Conservation (phyloP, 2,329 filamentous ascomycete genomes). For the Stachybotrys chlorohalonatus region DNA sequence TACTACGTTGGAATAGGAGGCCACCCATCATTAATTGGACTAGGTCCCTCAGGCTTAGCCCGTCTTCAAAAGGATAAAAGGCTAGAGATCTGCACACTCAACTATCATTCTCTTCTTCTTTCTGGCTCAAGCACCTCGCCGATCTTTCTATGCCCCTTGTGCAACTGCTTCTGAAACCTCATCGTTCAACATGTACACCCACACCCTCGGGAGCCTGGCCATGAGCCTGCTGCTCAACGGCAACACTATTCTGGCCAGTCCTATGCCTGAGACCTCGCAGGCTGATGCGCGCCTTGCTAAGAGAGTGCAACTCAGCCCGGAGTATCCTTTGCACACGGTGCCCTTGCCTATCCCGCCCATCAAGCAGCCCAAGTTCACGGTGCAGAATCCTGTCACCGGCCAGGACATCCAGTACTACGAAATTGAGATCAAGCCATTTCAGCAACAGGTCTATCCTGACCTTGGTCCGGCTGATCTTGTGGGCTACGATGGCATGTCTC, state of each 20-base stretch:
- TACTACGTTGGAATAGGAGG: too few species aligned
- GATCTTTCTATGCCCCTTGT: background rate
- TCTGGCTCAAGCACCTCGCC: background rate
- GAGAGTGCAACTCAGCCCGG: background rate
- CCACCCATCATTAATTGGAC: background rate
- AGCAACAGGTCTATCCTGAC: constrained; percentile 25
- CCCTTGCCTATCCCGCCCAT: background rate
- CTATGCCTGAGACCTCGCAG: background rate
- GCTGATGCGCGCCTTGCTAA: background rate
- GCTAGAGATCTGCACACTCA: background rate
- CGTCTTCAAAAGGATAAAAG: background rate
- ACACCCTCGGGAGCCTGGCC: background rate
- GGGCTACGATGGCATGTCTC: constrained; percentile 46
- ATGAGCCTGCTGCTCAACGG: background rate
- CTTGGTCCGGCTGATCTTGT: constrained; percentile 18
- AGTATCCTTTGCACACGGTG: background rate
- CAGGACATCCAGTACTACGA: constrained; percentile 26
- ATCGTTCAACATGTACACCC: background rate
- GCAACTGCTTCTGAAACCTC: background rate
- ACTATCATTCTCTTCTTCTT: background rate
- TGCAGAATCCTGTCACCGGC: constrained; percentile 25
- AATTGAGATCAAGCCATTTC: constrained; percentile 21
- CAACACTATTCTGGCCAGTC: background rate
- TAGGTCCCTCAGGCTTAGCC: background rate
- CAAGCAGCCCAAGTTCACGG: constrained; percentile 2